Base-by-base conservation (phyloP, 805 yeast genomes). In the Groenewaldozyma tartarivorans region DNA sequence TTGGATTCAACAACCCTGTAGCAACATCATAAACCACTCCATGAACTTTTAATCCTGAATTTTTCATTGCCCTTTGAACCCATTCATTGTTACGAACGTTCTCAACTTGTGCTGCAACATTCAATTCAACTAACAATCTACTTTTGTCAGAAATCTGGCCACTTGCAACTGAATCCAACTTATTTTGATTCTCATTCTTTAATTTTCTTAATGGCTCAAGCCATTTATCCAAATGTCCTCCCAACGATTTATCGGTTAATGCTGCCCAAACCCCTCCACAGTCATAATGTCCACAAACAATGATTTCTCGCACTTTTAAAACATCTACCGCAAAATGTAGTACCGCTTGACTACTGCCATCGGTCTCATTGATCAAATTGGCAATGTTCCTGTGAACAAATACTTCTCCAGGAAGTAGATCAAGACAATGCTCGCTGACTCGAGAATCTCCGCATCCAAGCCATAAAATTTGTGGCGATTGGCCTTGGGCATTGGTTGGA, bases 381-480 rank as follows among this genome's bases (percentile, higher is more conserved):
- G 94, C 96, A 45, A 88, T 83, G 53, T 86, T 86, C 57, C 95
- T 75, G 57, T 83, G 83, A 3, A 87, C 81, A 64, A 88, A 88
- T 4, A 86, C 74, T 59, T 88, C 96, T 39, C 97, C 97, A 1
- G 96, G 96, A 19, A 77, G 65, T n/a, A 86, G 76, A 38, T 72
- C 78, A 20, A 86, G 68, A 41, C 85, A 77, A 33, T 72, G 68
- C 57, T 88, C 96, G 48, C 87, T 82, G 43, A 84, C 81, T 52
- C 97, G 76, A 2, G 95, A 84, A 59, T 88, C 97, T 2, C 94
- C 79, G 58, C 97, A 88, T 3, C 96, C 95, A 45, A 88, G 81
- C 88, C 95, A 87, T 37, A 90, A 64, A 3, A 95, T 85, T 61
- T 85, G 92, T 16, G 97, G 97, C n/a, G 75, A 58, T 62, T 87